Evolutionary conservation across 176 grass and related monocot genomes (phyloP).

Genomic region (Hordeum vulgare): DNA sequence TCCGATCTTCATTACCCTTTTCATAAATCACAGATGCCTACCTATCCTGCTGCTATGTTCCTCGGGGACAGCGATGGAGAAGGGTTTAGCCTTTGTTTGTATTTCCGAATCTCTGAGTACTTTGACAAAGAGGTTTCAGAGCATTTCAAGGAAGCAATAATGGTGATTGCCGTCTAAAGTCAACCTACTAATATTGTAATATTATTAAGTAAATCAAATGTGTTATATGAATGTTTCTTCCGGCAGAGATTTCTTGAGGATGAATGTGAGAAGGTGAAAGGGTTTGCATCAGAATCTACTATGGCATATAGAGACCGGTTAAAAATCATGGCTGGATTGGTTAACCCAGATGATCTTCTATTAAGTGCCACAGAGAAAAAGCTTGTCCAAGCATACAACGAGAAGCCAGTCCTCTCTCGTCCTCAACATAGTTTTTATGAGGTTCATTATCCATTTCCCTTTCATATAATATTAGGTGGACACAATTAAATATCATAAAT

Average conservation of each 20-base stretch:
- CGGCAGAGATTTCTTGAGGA: constrained; percentile 72
- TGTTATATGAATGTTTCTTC: not conserved
- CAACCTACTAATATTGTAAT: not conserved
- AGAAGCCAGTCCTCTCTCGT: constrained; percentile 93
- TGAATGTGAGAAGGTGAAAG: constrained; percentile 81
- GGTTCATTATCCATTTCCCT: constrained; percentile 32
- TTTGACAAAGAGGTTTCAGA: constrained; percentile 93
- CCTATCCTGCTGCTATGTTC: constrained; percentile 95
- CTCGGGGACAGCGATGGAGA: constrained; percentile 83
- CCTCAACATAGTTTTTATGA: constrained; percentile 85
- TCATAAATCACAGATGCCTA: constrained; percentile 57
- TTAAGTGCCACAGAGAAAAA: constrained; percentile 79
- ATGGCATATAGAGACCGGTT: constrained; percentile 71
- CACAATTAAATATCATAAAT: not conserved
- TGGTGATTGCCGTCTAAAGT: constrained; percentile 31
- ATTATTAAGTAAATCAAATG: not conserved
- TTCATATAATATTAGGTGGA: not conserved
- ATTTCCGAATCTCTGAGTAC: constrained; percentile 85
- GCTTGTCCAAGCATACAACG: constrained; percentile 87
- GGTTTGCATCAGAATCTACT: constrained; percentile 71
- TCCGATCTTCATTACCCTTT: not conserved
- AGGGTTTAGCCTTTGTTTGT: constrained; percentile 83
- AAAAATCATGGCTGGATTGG: constrained; percentile 90
- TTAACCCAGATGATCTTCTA: constrained; percentile 83
- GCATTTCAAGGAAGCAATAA: constrained; percentile 80